Percentiles rank a stretch among this genome's conserved stretches.
Conservation (phyloP, 2,329 filamentous ascomycete genomes). For the Macrophomina phaseolina region DNA sequence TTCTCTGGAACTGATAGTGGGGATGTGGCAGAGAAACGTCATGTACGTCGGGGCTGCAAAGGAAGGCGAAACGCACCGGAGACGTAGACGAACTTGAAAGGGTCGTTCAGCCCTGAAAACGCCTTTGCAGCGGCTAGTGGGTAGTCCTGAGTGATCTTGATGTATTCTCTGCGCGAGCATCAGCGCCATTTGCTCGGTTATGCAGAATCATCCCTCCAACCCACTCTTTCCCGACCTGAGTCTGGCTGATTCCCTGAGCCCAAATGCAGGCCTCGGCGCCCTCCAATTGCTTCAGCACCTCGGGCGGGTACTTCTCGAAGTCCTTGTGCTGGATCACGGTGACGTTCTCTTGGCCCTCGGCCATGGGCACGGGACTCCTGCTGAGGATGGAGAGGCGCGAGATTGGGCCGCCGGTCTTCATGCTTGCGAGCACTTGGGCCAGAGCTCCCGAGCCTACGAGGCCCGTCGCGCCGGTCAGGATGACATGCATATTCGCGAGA, state of each 20-base stretch:
- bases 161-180: constrained; percentile 59
- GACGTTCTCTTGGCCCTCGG: constrained; percentile 61
- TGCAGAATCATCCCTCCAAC: constrained; percentile 31
- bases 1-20: too few relatives aligned
- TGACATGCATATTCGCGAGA: constrained; percentile 45
- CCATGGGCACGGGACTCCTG: constrained; percentile 68
- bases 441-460: constrained; percentile 49
- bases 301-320: constrained; percentile 65
- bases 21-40: too few relatives aligned
- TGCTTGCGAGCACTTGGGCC: constrained; percentile 41
- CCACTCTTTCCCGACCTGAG: constrained; percentile 63
- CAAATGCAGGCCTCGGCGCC: constrained; percentile 74
- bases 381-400: constrained; percentile 70
- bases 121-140: constrained; percentile 67
- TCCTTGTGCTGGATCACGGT: constrained; percentile 72
- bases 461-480: constrained; percentile 53
- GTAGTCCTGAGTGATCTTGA: constrained; percentile 71
- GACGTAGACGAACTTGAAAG: constrained; percentile 74
- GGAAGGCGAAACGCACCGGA: constrained; percentile 48
- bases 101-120: constrained; percentile 58
- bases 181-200: neutral
- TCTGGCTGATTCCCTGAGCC: constrained; percentile 72
- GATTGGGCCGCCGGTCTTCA: constrained; percentile 49
- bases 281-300: constrained; percentile 64
- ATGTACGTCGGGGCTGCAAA: too few relatives aligned